phyloP scores from a whole-genome alignment of 140 eudicot genomes.

The Stevia rebaudiana region DNA sequence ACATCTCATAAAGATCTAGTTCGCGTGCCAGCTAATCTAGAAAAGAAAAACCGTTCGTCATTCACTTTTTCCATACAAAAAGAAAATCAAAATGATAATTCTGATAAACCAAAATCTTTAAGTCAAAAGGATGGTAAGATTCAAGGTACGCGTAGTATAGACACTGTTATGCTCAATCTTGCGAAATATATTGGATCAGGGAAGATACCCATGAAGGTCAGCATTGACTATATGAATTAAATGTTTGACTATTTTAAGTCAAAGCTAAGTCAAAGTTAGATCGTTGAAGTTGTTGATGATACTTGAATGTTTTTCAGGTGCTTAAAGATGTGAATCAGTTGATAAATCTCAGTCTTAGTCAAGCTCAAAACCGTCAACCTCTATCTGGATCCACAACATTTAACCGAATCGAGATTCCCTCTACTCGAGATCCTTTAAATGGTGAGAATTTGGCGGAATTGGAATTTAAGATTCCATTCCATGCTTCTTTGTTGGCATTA shows the following conservation, averaged over 20 bases:
- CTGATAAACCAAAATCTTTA: constrained; percentile 32
- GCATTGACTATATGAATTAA: constrained; percentile 13
- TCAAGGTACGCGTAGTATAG: constrained; percentile 42
- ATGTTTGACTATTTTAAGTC: neutral
- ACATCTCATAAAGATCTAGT: constrained; percentile 42
- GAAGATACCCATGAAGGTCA: constrained; percentile 78
- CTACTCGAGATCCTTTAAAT: constrained; percentile 67
- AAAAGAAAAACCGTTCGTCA: constrained; percentile 51
- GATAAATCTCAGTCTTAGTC: constrained; percentile 52
- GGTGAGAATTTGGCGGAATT: constrained; percentile 35
- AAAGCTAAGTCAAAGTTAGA: neutral
- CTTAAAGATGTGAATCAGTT: constrained; percentile 64
- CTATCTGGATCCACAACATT: constrained; percentile 89
- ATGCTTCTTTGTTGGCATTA: constrained; percentile 8
- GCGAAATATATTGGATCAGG: constrained; percentile 58
- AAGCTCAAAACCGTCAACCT: constrained; percentile 58
- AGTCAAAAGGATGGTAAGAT: constrained; percentile 35
- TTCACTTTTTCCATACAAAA: constrained; percentile 67
- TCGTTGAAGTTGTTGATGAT: constrained; percentile 4
- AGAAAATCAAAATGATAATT: constrained; percentile 37
- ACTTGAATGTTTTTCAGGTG: constrained; percentile 40
- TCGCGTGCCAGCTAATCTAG: constrained; percentile 78
- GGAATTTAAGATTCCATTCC: constrained; percentile 8
- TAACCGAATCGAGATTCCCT: constrained; percentile 66
- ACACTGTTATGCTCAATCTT: constrained; percentile 68